Evolutionary conservation across 1,139 yeast species (phyloP).

Genomic region (Yamadazyma triangularis): DNA sequence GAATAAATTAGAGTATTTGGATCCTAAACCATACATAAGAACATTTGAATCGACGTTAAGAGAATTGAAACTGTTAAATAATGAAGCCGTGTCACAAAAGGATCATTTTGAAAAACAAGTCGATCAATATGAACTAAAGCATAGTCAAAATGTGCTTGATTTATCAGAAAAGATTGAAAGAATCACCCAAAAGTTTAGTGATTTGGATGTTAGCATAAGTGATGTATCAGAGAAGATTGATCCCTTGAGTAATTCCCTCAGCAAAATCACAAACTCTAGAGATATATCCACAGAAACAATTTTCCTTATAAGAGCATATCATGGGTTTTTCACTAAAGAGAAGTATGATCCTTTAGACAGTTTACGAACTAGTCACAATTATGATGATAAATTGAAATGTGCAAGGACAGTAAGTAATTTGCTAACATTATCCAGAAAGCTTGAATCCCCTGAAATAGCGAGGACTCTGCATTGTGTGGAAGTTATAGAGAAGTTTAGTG

Average conservation of each 20-base stretch:
- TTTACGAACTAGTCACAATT: slow-evolving; percentile 36
- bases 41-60: slow-evolving; percentile 84
- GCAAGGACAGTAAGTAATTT: slow-evolving; percentile 68
- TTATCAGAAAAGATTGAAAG: slow-evolving; percentile 47
- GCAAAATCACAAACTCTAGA: slow-evolving; percentile 70
- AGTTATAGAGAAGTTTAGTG: slow-evolving; percentile 67
- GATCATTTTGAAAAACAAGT: slow-evolving; percentile 51
- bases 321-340: slow-evolving; percentile 62
- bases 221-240: slow-evolving; percentile 60
- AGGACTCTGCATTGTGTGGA: slow-evolving; percentile 48
- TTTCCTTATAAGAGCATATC: slow-evolving; percentile 71
- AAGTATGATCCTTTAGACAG: slow-evolving; percentile 59
- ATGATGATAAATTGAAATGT: slow-evolving; percentile 57
- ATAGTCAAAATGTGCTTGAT: slow-evolving; percentile 60
- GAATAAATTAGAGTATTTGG: slow-evolving; percentile 54
- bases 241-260: slow-evolving; percentile 71
- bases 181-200: slow-evolving; percentile 45
- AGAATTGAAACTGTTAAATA: slow-evolving; percentile 58
- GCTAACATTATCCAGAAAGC: slow-evolving; percentile 57
- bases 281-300: slow-evolving; percentile 73
- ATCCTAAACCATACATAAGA: slow-evolving; percentile 92
- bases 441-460: slow-evolving; percentile 48
- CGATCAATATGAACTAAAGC: slow-evolving; percentile 58
- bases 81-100: slow-evolving; percentile 49
- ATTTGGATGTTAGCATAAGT: slow-evolving; percentile 57